Percentiles rank a stretch among this genome's conserved stretches.
Conservation (phyloP, 2,329 filamentous ascomycete genomes). For the Dactylonectria macrodidyma region DNA sequence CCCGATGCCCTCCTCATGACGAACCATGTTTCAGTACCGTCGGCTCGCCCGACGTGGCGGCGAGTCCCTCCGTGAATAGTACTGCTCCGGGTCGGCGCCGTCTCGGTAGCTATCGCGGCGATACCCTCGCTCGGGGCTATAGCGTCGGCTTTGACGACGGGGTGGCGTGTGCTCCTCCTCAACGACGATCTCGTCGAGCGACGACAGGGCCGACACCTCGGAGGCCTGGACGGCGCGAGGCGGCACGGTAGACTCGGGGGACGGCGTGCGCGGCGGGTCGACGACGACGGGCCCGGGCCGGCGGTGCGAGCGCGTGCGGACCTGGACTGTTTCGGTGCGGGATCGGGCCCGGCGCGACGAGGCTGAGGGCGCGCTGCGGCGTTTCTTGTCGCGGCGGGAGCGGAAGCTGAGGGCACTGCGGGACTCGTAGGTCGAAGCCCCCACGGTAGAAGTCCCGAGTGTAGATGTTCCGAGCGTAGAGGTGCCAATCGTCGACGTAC, state of each 20-base stretch:
- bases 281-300: slow-evolving; percentile 45
- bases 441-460: slow-evolving; percentile 40
- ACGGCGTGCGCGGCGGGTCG: slow-evolving; percentile 43
- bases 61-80: slow-evolving; percentile 43
- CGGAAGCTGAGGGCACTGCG: slow-evolving; percentile 38
- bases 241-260: slow-evolving; percentile 43
- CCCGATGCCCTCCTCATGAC: not conserved
- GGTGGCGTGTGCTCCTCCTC: slow-evolving; percentile 53
- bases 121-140: slow-evolving; percentile 37
- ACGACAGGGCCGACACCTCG: slow-evolving; percentile 48
- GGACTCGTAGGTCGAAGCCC: slow-evolving; percentile 39
- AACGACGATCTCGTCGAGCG: slow-evolving; percentile 57
- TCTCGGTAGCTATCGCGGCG: slow-evolving; percentile 45
- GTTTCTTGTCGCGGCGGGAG: slow-evolving; percentile 33
- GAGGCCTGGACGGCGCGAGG: slow-evolving; percentile 48
- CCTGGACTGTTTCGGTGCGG: slow-evolving; percentile 49
- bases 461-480: slow-evolving; percentile 21
- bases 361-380: slow-evolving; percentile 35
- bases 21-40: slow-evolving; percentile 26
- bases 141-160: slow-evolving; percentile 39
- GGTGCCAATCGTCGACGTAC: slow-evolving; percentile 4
- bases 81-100: slow-evolving; percentile 31
- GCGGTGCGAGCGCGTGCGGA: slow-evolving; percentile 40
- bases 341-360: slow-evolving; percentile 25
- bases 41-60: slow-evolving; percentile 43